phyloP scores from a whole-genome alignment of 2,329 filamentous ascomycete genomes.

The Alternaria ventricosa region DNA sequence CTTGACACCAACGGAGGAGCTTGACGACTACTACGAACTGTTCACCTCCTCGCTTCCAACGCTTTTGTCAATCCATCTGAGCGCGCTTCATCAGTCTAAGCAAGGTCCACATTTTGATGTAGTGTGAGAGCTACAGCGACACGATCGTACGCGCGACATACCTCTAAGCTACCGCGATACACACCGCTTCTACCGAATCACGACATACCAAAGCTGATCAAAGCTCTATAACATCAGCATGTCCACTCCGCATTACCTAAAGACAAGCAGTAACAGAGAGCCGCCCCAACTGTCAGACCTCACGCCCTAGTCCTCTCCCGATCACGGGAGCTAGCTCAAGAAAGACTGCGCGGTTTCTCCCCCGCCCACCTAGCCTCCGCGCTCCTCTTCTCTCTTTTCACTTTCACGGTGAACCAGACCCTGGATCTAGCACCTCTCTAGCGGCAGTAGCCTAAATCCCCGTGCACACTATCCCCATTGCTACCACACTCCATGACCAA shows the following conservation, averaged over 20 bases:
- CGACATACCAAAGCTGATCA: not conserved
- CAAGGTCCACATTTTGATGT: not conserved
- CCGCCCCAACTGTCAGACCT: not conserved
- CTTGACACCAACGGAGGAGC: not conserved
- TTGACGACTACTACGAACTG: not conserved
- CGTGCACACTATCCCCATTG: not conserved
- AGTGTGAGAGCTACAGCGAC: not conserved
- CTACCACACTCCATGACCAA: not conserved
- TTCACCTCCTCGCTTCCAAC: not conserved
- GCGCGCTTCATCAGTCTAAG: not conserved
- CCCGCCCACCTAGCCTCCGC: not conserved
- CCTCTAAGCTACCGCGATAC: not conserved
- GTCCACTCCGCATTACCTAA: no score
- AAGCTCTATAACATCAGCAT: not conserved
- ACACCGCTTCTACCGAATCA: not conserved
- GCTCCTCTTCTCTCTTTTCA: not conserved
- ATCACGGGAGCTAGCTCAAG: not conserved
- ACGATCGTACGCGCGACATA: not conserved
- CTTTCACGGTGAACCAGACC: not conserved
- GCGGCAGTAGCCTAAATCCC: not conserved
- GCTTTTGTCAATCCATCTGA: not conserved
- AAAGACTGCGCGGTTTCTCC: not conserved
- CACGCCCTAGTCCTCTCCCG: not conserved
- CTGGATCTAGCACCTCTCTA: not conserved
- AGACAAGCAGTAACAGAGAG: not conserved